These are phyloP conservation scores for Cantharellus cinnabarinus DNA, from an alignment of 768 basidiomycete species.

Conservation along the genomic window DNA sequence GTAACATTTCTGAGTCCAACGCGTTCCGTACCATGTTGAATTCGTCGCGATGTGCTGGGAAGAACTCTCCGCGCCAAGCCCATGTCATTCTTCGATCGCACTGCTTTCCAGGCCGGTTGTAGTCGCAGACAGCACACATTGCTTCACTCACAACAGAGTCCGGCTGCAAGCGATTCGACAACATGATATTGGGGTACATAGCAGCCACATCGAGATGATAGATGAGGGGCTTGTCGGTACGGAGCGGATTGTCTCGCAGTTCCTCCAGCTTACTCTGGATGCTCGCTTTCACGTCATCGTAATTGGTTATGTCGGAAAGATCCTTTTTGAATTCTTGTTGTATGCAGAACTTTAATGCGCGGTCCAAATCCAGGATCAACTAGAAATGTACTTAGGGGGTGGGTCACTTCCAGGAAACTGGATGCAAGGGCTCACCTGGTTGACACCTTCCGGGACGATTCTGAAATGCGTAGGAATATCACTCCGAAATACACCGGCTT, in stretches of 20 bases:
- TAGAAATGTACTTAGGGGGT: conserved; percentile 15
- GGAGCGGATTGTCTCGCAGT: conserved; percentile 80
- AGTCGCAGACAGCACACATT: conserved; percentile 94
- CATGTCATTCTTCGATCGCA: conserved; percentile 88
- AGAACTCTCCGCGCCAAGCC: conserved; percentile 98
- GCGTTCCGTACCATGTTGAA: conserved; percentile 98
- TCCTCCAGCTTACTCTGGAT: conserved; percentile 63
- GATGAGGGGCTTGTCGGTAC: conserved; percentile 81
- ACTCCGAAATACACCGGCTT: conserved; percentile 93
- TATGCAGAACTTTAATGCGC: conserved; percentile 76
- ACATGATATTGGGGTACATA: conserved; percentile 99
- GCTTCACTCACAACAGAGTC: conserved; percentile 96
- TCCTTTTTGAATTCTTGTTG: conserved; percentile 62
- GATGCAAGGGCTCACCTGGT: conserved; percentile 33
- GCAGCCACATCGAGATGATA: conserved; percentile 98
- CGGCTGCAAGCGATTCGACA: conserved; percentile 94
- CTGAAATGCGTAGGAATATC: conserved; percentile 93
- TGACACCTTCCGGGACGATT: conserved; percentile 68
- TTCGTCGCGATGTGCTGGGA: conserved; percentile 92
- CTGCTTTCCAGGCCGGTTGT: conserved; percentile 84
- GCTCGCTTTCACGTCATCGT: conserved; percentile 70
- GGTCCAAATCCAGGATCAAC: conserved; percentile 88
- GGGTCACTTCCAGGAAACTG: not conserved
- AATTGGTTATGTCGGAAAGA: conserved; percentile 77
- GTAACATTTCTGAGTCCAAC: conserved; percentile 83